Evolutionary conservation across 495 filamentous ascomycete species (phyloP), one percentile per base, ranked within the genome.

Genomic region (Xylaria flabelliformis): DNA sequence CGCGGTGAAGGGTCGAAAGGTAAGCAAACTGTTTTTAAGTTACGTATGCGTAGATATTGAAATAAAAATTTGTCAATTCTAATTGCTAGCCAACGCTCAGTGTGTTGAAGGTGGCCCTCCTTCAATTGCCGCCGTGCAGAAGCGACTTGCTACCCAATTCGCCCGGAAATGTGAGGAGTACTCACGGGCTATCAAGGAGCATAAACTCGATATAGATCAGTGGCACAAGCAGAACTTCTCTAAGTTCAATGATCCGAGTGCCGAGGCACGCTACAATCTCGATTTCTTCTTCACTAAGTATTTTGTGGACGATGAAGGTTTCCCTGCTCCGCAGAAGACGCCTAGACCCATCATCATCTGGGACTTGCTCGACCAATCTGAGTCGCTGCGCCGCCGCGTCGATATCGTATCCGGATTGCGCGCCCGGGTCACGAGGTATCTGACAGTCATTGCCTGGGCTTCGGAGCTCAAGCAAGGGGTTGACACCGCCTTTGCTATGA

Each of bases 211-310:
- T 3, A 10, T 53, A 24, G 0, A 67, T 2, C n/a, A 15, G 4
- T 67, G 64, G 64, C 64, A 53, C 17, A 67, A 67, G 46, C 44
- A 67, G 64, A 53, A 53, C 44, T 67, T 67, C 17, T 41, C 32
- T 12, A 67, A 67, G 46, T 29, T 67, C 29, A 17, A 32, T 39
- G 46, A 67, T n/a, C 46, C 64, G 8, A 67, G 64, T 21, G 64
- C 64, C n/a, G 64, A 67, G n/a, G 64, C 64, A 67, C 64, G 44
- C 32, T 67, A 51, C 24, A n/a, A 53, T 41, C 44, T 67, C 46
- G 32, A 53, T 53, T 53, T 34, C 26, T 67, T 67, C 46, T 34
- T 67, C 9, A 53, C 64, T 17, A 67, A 67, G 32, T 67, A 67
- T 24, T 67, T 67, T 53, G 64, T 67, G 46, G 46, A 67, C 32